These are phyloP conservation scores for Penicillium oxalicum DNA, from an alignment of 2,329 filamentous ascomycete species.

Conservation along the genomic window DNA sequence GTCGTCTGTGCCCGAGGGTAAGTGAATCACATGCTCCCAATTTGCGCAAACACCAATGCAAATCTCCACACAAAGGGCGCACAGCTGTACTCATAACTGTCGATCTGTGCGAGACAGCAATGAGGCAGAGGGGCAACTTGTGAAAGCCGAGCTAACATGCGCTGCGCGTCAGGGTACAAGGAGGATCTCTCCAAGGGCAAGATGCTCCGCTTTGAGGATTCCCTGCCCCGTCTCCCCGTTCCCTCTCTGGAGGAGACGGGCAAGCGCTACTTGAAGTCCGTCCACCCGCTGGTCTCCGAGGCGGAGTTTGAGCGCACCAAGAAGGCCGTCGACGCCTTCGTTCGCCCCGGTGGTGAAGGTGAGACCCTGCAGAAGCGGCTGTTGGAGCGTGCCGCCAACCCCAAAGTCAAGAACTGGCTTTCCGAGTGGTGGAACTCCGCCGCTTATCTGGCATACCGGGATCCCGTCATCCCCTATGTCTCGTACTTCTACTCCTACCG, in stretches of 20 bases:
- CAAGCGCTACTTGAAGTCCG: conserved; percentile 60
- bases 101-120: background rate
- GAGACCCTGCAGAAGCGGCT: conserved; percentile 83
- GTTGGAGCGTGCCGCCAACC: conserved; percentile 69
- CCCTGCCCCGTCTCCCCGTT: conserved; percentile 57
- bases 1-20: conserved; percentile 44
- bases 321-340: conserved; percentile 80
- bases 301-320: conserved; percentile 58
- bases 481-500: conserved; percentile 99
- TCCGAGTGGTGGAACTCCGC: conserved; percentile 97
- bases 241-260: conserved; percentile 60
- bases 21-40: conserved; percentile 22
- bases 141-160: background rate
- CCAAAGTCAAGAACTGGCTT: conserved; percentile 86
- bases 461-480: conserved; percentile 94
- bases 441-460: conserved; percentile 87
- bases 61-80: background rate
- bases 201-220: conserved; percentile 63
- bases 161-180: conserved; percentile 49
- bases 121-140: background rate
- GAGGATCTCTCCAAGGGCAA: conserved; percentile 58
- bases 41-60: background rate
- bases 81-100: too few relatives aligned
- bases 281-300: conserved; percentile 56
- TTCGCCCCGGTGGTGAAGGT: conserved; percentile 78